Conservation (phyloP, 2,329 filamentous ascomycete species). For the Botrytis fragariae region DNA sequence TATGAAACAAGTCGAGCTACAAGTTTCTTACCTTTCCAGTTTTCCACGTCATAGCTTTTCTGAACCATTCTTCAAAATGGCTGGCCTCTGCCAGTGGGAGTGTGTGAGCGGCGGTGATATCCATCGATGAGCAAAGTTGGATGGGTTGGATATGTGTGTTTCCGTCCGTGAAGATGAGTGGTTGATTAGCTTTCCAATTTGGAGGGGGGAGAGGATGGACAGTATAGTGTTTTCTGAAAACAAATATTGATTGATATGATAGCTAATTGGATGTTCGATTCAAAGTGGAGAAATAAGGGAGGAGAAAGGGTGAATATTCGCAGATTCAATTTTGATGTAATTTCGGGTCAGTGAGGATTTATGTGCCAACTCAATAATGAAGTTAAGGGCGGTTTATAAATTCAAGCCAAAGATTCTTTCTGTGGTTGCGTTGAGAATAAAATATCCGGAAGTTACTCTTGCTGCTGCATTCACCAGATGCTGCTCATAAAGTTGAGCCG, state of each 20-base stretch:
- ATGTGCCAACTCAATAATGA: neutral
- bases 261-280: neutral
- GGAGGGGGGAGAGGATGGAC: too few species aligned
- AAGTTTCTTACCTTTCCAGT: conserved; percentile 14
- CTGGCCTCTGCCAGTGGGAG: conserved; percentile 13
- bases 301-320: neutral
- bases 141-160: neutral
- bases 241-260: neutral
- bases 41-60: conserved; percentile 21
- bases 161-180: neutral
- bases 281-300: neutral
- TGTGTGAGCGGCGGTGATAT: neutral
- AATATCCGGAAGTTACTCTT: neutral
- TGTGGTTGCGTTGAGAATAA: neutral
- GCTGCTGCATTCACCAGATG: neutral
- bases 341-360: neutral
- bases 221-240: neutral
- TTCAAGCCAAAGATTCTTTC: neutral
- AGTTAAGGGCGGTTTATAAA: too few species aligned
- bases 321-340: neutral
- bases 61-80: conserved; percentile 20
- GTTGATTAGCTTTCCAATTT: neutral
- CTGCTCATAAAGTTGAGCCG: neutral
- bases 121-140: neutral
- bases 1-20: neutral